Percentiles rank a stretch among this genome's conserved stretches.
Conservation (phyloP, 2,329 filamentous ascomycete genomes). For the Colletotrichum agaves region DNA sequence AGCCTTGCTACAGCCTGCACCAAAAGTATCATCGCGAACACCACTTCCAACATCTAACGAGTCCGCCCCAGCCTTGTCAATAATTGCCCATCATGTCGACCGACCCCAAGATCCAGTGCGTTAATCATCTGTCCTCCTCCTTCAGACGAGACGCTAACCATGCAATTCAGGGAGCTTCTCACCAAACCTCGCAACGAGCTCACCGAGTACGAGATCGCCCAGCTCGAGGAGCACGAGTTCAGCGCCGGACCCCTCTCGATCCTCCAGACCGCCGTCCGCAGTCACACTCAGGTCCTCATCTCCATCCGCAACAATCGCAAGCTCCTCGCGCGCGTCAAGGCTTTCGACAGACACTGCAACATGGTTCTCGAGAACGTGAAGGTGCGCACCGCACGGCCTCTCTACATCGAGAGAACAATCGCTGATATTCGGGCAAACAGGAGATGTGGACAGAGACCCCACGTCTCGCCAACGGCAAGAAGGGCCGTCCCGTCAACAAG, state of each 20-base stretch:
- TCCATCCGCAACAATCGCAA: slow-evolving; percentile 99
- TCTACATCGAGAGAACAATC: neutral
- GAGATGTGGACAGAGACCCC: slow-evolving; percentile 99
- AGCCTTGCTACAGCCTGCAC: slow-evolving; percentile 46
- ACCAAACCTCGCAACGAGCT: slow-evolving; percentile 90
- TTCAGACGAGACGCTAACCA: slow-evolving; percentile 39
- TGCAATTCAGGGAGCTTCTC: slow-evolving; percentile 77
- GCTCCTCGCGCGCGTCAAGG: slow-evolving; percentile 95
- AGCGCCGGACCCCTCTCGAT: slow-evolving; percentile 76
- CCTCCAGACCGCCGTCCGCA: slow-evolving; percentile 94
- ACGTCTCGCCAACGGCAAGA: slow-evolving; percentile 83
- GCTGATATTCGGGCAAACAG: slow-evolving; percentile 40
- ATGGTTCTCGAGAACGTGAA: slow-evolving; percentile 95
- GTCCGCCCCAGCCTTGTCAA: slow-evolving; percentile 37
- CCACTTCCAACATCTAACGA: slow-evolving; percentile 20
- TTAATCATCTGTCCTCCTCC: slow-evolving; percentile 29
- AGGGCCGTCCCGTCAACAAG: slow-evolving; percentile 93
- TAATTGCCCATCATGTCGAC: slow-evolving; percentile 44
- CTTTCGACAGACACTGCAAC: slow-evolving; percentile 98
- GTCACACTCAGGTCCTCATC: slow-evolving; percentile 95
- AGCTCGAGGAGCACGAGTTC: slow-evolving; percentile 70
- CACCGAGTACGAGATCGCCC: slow-evolving; percentile 92
- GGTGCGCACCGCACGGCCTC: slow-evolving; percentile 15
- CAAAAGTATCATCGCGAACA: slow-evolving; percentile 30
- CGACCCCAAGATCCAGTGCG: slow-evolving; percentile 79